Evolutionary conservation across 1,284 basidiomycete species (phyloP), one percentile per base, ranked within the genome.

Genomic region (Phylloporus gajari): DNA sequence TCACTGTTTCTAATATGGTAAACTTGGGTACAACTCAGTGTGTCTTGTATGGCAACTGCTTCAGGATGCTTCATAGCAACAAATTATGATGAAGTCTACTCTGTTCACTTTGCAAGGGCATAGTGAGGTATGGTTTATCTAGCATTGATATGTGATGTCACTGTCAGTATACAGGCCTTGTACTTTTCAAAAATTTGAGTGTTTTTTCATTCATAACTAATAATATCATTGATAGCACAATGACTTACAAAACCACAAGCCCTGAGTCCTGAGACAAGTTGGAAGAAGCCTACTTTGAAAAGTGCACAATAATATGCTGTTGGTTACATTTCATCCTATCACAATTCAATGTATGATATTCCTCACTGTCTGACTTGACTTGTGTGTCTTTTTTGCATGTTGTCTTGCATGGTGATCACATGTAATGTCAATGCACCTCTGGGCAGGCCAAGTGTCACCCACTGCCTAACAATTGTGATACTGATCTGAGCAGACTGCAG

Each of bases 261-360:
- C 73, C 88, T 98, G 68, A 92, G 90, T 62, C 86, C 95, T 0
- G 94, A 95, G 72, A 97, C 35, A 97, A 96, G 86, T 95, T 93
- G 77, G 96, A 97, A 83, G 95, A 97, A 81, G 91, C 91, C 1
- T 97, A 96, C 91, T 97, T 97, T 84, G 93, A 93, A 74, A 93
- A 80, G 94, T 96, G 75, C 91, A 93, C 81, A 94, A 91, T 84
- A 95, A 96, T 77, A 96, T 76, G 94, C 94, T 48, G 91, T 91
- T 21, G 94, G 94, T 82, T 85, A 94, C 70, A 87, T 91, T 65
- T 97, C 93, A 46, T 92, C 94, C 15, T 89, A 91, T 68, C 90
- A 94, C 70, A 95, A 97, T 70, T 97, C 95, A 38, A 82, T 91
- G 35, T 95, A 92, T 91, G 93, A 92, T 71, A 90, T 92, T n/a